These are phyloP conservation scores for Thalassiosira delicatula DNA, from an alignment of 352 stramenopile species.

Conservation along the genomic window DNA sequence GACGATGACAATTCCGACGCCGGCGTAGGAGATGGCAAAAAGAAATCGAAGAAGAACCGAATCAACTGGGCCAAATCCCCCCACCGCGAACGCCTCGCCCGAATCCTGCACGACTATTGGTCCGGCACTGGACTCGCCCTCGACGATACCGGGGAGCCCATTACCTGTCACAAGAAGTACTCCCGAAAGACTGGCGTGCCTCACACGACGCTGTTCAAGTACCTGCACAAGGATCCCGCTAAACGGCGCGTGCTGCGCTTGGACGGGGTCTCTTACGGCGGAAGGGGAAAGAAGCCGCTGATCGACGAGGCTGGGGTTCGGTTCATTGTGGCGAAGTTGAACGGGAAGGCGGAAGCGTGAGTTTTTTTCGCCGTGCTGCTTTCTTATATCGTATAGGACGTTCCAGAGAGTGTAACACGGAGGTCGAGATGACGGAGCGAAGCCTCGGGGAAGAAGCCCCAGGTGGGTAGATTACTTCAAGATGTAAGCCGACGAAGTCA, in stretches of 20 bases:
- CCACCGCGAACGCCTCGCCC: slow-evolving; percentile 27
- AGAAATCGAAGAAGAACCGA: slow-evolving; percentile 5
- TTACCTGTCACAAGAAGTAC: slow-evolving; percentile 26
- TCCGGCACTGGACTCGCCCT: neutral
- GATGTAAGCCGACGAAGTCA: too few species aligned
- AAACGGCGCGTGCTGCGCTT: slow-evolving; percentile 10
- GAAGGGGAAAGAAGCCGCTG: slow-evolving; percentile 36
- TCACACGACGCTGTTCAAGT: slow-evolving; percentile 32
- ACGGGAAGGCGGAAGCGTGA: slow-evolving; percentile 29
- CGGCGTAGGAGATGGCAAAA: neutral
- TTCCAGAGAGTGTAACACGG: too few species aligned
- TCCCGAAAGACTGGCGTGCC: slow-evolving; percentile 23
- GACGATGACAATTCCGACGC: neutral
- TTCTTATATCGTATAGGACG: too few species aligned
- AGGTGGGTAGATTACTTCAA: too few species aligned
- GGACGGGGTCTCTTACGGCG: neutral
- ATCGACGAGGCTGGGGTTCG: slow-evolving; percentile 27
- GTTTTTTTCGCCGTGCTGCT: too few species aligned
- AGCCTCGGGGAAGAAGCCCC: too few species aligned
- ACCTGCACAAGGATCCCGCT: slow-evolving; percentile 13
- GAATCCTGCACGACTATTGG: slow-evolving; percentile 24
- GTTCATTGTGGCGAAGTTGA: slow-evolving; percentile 27
- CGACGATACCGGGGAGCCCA: slow-evolving; percentile 11
- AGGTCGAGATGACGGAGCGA: too few species aligned
- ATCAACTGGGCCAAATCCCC: slow-evolving; percentile 53